A percentile compares a stretch with the other conserved stretches of the same genome.
phyloP scores from a whole-genome alignment of 1,139 yeast species.

The Schwanniomyces etchellsii region DNA sequence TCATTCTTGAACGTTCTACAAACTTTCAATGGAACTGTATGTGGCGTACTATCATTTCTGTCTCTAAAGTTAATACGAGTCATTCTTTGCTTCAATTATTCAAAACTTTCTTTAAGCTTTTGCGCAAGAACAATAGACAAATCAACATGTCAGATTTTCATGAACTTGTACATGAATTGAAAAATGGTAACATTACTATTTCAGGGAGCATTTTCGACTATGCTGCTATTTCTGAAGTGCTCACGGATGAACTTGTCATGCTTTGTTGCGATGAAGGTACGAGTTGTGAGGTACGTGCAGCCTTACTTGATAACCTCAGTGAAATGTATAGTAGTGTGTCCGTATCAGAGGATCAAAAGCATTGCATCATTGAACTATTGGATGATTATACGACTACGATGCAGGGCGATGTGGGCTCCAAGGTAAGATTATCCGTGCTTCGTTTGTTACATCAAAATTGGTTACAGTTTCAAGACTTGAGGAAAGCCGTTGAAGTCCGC shows the following conservation, averaged over 20 bases:
- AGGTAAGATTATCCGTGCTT: conserved; percentile 52
- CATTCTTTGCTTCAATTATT: conserved; percentile 16
- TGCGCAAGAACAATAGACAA: conserved; percentile 9
- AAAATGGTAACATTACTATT: conserved; percentile 22
- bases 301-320: not conserved
- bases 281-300: not conserved
- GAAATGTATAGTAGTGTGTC: not conserved
- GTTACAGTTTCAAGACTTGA: conserved; percentile 8
- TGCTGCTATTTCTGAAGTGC: conserved; percentile 4
- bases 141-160: conserved; percentile 14
- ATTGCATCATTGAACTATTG: conserved; percentile 21
- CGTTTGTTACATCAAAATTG: conserved; percentile 27
- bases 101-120: conserved; percentile 11
- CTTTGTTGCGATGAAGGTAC: not conserved
- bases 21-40: no score
- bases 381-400: conserved; percentile 65
- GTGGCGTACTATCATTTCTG: not conserved
- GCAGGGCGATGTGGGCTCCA: conserved; percentile 78
- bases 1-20: no score
- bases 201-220: conserved; percentile 29
- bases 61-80: conserved; percentile 3
- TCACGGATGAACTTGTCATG: not conserved
- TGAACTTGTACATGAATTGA: conserved; percentile 20
- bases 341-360: not conserved
- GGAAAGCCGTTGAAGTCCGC: conserved; percentile 15